These are phyloP conservation scores for Carex myosuroides DNA, from an alignment of 176 grass and related monocot genomes.

Conservation along the genomic window DNA sequence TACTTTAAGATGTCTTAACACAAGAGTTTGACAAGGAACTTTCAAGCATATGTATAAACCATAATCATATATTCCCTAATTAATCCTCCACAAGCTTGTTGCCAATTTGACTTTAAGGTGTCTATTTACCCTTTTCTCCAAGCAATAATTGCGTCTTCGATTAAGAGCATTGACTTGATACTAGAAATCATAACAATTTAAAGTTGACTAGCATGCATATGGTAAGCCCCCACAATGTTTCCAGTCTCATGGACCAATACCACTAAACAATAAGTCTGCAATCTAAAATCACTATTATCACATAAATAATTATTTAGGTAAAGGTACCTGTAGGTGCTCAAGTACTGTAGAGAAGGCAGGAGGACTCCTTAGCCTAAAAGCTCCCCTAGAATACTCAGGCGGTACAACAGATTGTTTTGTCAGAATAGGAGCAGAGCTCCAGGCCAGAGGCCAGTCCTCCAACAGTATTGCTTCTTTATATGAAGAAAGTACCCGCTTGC, in stretches of 20 bases:
- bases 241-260: neutral
- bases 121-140: neutral
- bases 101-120: neutral
- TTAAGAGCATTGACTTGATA: neutral
- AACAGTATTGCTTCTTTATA: slow-evolving; percentile 72
- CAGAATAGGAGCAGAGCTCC: slow-evolving; percentile 86
- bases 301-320: slow-evolving; percentile 7
- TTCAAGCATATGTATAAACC: neutral
- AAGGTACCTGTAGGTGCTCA: slow-evolving; percentile 66
- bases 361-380: slow-evolving; percentile 85
- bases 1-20: neutral
- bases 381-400: slow-evolving; percentile 85
- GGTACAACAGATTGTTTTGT: slow-evolving; percentile 73
- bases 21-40: neutral
- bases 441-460: slow-evolving; percentile 86
- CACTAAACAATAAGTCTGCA: neutral
- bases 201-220: neutral
- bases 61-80: neutral
- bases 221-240: neutral
- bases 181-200: neutral
- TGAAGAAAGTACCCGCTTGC: slow-evolving; percentile 75
- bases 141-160: neutral
- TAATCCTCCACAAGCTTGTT: neutral
- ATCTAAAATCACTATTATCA: neutral
- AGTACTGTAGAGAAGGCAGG: slow-evolving; percentile 76